These are phyloP conservation scores for Bryopsis sp. DNA, from an alignment of 139 green algal species.

Conservation along the genomic window DNA sequence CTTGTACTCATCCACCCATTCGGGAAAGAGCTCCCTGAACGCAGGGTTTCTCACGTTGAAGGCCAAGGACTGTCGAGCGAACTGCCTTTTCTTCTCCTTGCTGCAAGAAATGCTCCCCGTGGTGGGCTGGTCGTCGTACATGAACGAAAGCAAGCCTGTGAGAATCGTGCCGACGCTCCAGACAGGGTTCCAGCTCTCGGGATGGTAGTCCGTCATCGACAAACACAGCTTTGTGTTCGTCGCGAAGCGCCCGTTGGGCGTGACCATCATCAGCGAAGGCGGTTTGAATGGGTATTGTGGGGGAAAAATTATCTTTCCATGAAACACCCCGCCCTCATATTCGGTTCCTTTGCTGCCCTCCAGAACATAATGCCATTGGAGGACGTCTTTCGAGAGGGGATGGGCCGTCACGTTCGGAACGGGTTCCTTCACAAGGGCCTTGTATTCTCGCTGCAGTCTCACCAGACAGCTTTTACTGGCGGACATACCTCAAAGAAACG, in stretches of 20 bases:
- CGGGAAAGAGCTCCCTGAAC: slow-evolving; percentile 75
- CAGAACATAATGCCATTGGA: slow-evolving; percentile 79
- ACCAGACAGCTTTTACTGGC: slow-evolving; percentile 50
- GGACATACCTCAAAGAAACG: background rate
- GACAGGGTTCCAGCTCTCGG: slow-evolving; percentile 70
- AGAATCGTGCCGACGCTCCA: slow-evolving; percentile 65
- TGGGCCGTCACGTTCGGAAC: slow-evolving; percentile 63
- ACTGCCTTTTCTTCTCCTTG: slow-evolving; percentile 30
- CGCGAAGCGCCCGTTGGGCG: slow-evolving; percentile 71
- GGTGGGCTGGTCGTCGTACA: slow-evolving; percentile 52
- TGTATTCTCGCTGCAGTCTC: slow-evolving; percentile 77
- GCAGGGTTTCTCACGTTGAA: slow-evolving; percentile 57
- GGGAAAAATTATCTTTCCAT: slow-evolving; percentile 67
- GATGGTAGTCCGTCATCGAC: slow-evolving; percentile 75
- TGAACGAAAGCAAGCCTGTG: slow-evolving; percentile 65
- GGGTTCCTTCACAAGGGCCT: slow-evolving; percentile 61
- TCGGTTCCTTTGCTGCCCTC: slow-evolving; percentile 47
- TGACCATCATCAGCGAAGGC: slow-evolving; percentile 65
- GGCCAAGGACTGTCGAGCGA: slow-evolving; percentile 50
- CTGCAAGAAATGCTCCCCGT: slow-evolving; percentile 27
- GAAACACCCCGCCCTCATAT: slow-evolving; percentile 71
- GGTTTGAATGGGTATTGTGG: slow-evolving; percentile 67
- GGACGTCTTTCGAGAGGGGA: slow-evolving; percentile 59
- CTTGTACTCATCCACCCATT: slow-evolving; percentile 42
- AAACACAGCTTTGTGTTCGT: slow-evolving; percentile 76